A percentile compares a stretch with the other conserved stretches of the same genome.
These are phyloP conservation scores for Leccinum arenicola DNA, from an alignment of 768 basidiomycete species.

Conservation along the genomic window DNA sequence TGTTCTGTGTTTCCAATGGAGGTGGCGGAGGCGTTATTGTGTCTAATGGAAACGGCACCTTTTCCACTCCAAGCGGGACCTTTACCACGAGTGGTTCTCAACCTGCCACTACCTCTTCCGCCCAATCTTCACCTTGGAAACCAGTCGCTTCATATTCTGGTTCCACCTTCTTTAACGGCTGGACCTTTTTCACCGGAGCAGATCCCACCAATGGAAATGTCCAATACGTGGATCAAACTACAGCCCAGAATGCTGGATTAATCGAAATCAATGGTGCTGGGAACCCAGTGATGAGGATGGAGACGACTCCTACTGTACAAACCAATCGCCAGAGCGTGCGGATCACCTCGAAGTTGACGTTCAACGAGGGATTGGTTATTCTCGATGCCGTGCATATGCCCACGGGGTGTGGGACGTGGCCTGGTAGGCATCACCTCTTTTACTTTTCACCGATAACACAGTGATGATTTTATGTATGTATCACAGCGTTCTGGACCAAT, in stretches of 20 bases:
- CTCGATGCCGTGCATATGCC: conserved; percentile 90
- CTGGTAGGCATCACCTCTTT: conserved; percentile 34
- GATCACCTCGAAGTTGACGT: conserved; percentile 60
- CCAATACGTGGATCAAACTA: conserved; percentile 59
- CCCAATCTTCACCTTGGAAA: conserved; percentile 53
- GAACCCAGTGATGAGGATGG: conserved; percentile 84
- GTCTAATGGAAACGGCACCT: conserved; percentile 11
- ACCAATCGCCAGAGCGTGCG: conserved; percentile 73
- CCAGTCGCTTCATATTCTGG: conserved; percentile 61
- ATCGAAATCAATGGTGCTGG: conserved; percentile 64
- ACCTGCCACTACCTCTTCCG: conserved; percentile 19
- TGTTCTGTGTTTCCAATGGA: conserved; percentile 34
- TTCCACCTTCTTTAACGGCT: conserved; percentile 75
- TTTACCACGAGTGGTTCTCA: conserved; percentile 20
- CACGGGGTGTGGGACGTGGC: conserved; percentile 87
- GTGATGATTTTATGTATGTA: conserved; percentile 1
- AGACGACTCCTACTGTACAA: conserved; percentile 74
- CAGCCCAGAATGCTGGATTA: conserved; percentile 60
- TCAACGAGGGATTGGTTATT: conserved; percentile 68
- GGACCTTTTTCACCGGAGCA: conserved; percentile 61
- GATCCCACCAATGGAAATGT: conserved; percentile 83
- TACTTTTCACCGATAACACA: background rate
- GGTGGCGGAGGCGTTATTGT: conserved; percentile 21
- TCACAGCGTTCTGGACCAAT: conserved; percentile 47
- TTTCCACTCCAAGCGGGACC: conserved; percentile 26